phyloP scores from a whole-genome alignment of 2,329 filamentous ascomycete species.

The Apiospora arundinis region DNA sequence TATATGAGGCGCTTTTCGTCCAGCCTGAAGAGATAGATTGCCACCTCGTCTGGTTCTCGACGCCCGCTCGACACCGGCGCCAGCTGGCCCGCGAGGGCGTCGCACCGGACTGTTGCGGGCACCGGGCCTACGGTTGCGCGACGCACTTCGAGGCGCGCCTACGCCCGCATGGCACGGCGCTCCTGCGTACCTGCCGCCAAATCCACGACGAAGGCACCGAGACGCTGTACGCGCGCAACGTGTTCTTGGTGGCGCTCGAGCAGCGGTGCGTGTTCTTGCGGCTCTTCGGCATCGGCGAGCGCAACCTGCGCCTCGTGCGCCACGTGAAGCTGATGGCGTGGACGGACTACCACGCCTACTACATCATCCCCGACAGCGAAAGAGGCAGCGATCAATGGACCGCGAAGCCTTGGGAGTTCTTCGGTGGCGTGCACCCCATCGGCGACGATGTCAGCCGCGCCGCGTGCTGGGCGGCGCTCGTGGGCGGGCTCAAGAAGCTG shows the following conservation, averaged over 20 bases:
- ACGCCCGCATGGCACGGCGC: not conserved
- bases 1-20: not conserved
- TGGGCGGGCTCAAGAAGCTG: constrained; percentile 20
- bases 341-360: constrained; percentile 22
- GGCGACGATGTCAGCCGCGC: constrained; percentile 2
- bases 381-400: not conserved
- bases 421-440: not conserved
- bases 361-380: constrained; percentile 19
- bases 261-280: constrained; percentile 11
- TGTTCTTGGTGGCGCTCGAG: constrained; percentile 25
- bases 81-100: not conserved
- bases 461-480: constrained; percentile 21
- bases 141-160: not conserved
- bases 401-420: constrained; percentile 24
- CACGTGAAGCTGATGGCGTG: constrained; percentile 18
- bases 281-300: constrained; percentile 25
- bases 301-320: constrained; percentile 24
- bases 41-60: not conserved
- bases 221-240: constrained; percentile 24
- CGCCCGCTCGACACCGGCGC: not conserved
- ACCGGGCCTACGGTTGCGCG: not conserved
- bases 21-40: not conserved
- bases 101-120: not conserved
- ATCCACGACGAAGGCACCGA: constrained; percentile 24
- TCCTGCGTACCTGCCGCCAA: not conserved